Evolutionary conservation across 768 basidiomycete genomes (phyloP), one percentile per base, ranked within the genome.

Genomic region (Xanthoconium purpureum): DNA sequence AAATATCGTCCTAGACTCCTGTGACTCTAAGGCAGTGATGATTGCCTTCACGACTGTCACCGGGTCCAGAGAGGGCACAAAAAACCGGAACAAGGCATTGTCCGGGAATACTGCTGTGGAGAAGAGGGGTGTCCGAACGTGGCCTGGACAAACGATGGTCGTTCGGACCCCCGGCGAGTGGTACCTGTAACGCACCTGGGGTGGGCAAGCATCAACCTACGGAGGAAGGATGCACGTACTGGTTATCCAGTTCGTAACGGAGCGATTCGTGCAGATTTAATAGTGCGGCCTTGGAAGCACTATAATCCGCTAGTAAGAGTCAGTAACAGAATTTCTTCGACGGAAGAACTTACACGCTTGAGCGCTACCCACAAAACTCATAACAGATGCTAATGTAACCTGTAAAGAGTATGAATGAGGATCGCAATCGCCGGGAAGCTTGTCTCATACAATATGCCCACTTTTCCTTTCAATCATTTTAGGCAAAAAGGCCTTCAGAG

Each of bases 281-380:
- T 20, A 89, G 67, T n/a, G 95, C 94, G 12, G 94, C 91, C 75
- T 99, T 99, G 28, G 92, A 93, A 10, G 94, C 92, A 69, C 80
- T 81, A 70, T 99, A 98, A 73, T 96, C 93, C 65, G 86, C 91
- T 92, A 54, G 20, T 35, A 37, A 56, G 33, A 17, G n/a, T 71
- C 38, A 63, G 44, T 32, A 36, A 56, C 8, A 46, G 28, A 29
- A 30, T 49, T 24, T 42, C 47, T 28, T 11, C 12, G 46, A 44
- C 32, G 18, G 11, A 52, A 35, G 24, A 39, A 76, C 85, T 69
- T 70, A 93, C 89, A 81, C 85, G 88, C 84, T 71, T 84, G 88
- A 38, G 85, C 89, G 57, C 79, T 77, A 17, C 90, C 90, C 28
- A 84, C 76, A 58, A 88, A 71, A 15, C 91, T 86, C 71, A 89